Evolutionary conservation across 352 stramenopile species (phyloP), one percentile per base, ranked within the genome.

Genomic region (Phytophthora crassamura): DNA sequence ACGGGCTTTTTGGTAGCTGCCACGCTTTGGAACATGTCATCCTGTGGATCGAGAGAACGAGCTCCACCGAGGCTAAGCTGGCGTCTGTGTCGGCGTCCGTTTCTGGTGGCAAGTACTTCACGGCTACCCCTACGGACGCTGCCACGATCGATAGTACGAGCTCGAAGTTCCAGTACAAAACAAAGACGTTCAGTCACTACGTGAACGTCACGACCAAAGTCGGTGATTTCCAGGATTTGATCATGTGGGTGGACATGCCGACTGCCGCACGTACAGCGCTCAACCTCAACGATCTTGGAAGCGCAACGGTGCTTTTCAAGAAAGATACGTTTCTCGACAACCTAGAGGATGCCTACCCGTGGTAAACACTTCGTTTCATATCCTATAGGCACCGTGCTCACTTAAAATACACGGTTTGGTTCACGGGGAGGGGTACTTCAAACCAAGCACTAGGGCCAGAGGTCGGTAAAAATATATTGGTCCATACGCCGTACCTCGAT

Each of bases 301-400:
- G 45, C 4, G 69, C 69, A 14, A 67, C 56, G 2, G 69, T 74
- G 30, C 69, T 63, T 14, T 65, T 76, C 39, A 73, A 73, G 8
- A 50, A 69, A 12, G 53, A 66, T 3, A 57, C 40, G 16, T 76
- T 67, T 18, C 35, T 58, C 11, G 48, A 58, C 41, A 76, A 76
- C 36, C 32, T 76, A 7, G 18, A 63, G 51, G 25, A 53, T 14
- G 60, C 60, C 12, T 67, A 61, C 20, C 49, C 49, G 34, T 67
- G 54, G 54, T 62, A 55, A 25, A 25, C 22, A 25, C 22, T 25
- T 25, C 22, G 22, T 3, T 25, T 25, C 22, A 25, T 25, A 25
- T 1, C 22, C 22, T 25, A 25, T 25, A 25, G 22, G 22, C 22
- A 25, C 22, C 22, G 22, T 25, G 22, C 3, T 25, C 22, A 25